These are phyloP conservation scores for Rhodotorula mucilaginosa DNA, from an alignment of 1,284 basidiomycete species.

Conservation along the genomic window DNA sequence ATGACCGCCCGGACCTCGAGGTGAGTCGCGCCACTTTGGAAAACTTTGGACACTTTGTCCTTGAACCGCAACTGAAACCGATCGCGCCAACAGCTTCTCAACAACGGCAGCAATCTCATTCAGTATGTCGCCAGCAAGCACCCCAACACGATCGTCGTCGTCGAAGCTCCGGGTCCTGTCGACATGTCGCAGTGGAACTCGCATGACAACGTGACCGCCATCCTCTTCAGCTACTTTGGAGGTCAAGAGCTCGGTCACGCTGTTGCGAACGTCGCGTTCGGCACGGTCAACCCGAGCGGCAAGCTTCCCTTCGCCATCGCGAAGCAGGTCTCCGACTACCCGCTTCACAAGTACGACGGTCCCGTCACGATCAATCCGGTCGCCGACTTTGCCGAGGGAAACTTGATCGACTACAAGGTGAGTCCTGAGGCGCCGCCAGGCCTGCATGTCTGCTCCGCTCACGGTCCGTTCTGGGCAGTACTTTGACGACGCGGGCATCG, in stretches of 20 bases:
- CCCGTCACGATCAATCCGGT: neutral
- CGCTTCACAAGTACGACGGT: slow-evolving; percentile 28
- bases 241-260: slow-evolving; percentile 46
- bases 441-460: neutral
- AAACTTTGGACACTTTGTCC: neutral
- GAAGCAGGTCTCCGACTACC: slow-evolving; percentile 63
- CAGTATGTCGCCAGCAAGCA: slow-evolving; percentile 46
- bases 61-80: neutral
- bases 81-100: slow-evolving; percentile 7
- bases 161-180: slow-evolving; percentile 49
- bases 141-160: slow-evolving; percentile 76
- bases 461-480: neutral
- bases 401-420: slow-evolving; percentile 56
- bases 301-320: slow-evolving; percentile 58
- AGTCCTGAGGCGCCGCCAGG: neutral
- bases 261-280: slow-evolving; percentile 45
- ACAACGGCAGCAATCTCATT: slow-evolving; percentile 44
- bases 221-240: slow-evolving; percentile 44
- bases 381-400: slow-evolving; percentile 50
- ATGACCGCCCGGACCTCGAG: slow-evolving; percentile 33
- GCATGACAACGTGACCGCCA: slow-evolving; percentile 44
- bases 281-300: slow-evolving; percentile 55
- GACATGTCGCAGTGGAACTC: slow-evolving; percentile 37
- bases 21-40: neutral
- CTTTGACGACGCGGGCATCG: slow-evolving; percentile 45